Evolutionary conservation across 2,329 filamentous ascomycete genomes (phyloP).

Genomic region (Xylariaceae sp.): DNA sequence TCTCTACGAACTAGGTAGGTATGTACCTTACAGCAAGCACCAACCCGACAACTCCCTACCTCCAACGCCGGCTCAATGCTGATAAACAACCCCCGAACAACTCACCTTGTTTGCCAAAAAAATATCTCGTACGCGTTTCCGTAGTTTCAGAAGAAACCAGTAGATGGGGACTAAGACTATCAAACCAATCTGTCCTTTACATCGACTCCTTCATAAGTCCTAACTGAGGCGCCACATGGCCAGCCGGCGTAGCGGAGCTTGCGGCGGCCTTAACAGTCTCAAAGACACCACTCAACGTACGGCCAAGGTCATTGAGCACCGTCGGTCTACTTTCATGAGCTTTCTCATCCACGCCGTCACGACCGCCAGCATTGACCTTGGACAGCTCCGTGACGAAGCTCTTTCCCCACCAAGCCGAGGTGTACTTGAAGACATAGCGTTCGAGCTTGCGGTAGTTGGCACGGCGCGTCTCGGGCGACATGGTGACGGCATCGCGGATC

Average conservation of each 20-base stretch:
- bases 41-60: not conserved
- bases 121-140: too few relatives aligned
- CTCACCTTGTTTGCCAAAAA: not conserved
- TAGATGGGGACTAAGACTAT: not conserved
- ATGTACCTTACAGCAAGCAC: too few relatives aligned
- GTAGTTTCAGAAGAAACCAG: too few relatives aligned
- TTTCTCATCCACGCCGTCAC: conserved; percentile 24
- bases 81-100: not conserved
- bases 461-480: conserved; percentile 82
- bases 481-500: conserved; percentile 93
- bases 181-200: too few relatives aligned
- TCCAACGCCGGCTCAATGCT: conserved; percentile 5
- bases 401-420: conserved; percentile 93
- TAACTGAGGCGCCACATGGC: conserved; percentile 14
- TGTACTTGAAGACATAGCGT: conserved; percentile 96
- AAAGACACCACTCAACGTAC: conserved; percentile 26
- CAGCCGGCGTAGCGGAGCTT: conserved; percentile 25
- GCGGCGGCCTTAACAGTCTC: conserved; percentile 29
- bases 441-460: conserved; percentile 88
- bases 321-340: conserved; percentile 18
- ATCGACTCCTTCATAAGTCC: not conserved
- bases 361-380: conserved; percentile 37
- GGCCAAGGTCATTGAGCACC: conserved; percentile 23
- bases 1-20: too few relatives aligned
- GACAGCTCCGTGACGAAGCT: conserved; percentile 83